These are phyloP conservation scores for Penicillium flavigenum DNA, from an alignment of 495 filamentous ascomycete species.

Conservation along the genomic window DNA sequence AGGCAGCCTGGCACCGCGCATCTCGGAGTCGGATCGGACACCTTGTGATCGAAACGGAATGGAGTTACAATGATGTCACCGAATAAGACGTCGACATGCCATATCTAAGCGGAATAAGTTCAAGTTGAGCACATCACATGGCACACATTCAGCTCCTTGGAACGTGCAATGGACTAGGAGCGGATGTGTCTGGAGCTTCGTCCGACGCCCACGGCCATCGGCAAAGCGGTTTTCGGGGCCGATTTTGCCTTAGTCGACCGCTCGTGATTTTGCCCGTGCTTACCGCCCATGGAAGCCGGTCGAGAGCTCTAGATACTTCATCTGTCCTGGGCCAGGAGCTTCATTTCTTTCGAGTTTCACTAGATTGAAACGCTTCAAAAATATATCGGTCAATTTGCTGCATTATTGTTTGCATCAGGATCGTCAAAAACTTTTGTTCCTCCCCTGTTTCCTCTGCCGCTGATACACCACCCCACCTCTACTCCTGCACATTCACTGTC, in stretches of 20 bases:
- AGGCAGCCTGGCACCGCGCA: conserved; percentile 45
- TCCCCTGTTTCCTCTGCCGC: conserved; percentile 15
- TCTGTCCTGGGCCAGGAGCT: conserved; percentile 10
- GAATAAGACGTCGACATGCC: conserved; percentile 31
- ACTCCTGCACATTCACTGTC: conserved; percentile 2
- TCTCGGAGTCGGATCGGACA: conserved; percentile 28
- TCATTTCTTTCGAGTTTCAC: background rate
- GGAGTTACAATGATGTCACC: conserved; percentile 28
- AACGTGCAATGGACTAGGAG: conserved; percentile 20
- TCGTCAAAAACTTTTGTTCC: background rate
- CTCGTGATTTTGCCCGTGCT: conserved; percentile 20
- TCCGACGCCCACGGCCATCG: conserved; percentile 14
- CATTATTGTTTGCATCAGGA: background rate
- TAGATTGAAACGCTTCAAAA: background rate
- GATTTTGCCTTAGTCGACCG: conserved; percentile 38
- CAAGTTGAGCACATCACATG: conserved; percentile 17
- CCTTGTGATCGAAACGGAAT: conserved; percentile 22
- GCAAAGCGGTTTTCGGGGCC: conserved; percentile 19
- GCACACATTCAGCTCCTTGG: conserved; percentile 13
- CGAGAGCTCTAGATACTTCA: conserved; percentile 37
- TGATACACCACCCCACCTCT: conserved; percentile 18
- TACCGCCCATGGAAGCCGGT: conserved; percentile 42
- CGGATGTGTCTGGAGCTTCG: conserved; percentile 21
- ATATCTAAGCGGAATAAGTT: conserved; percentile 32
- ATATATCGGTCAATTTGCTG: background rate